Evolutionary conservation across 371 early-diverging fungal species (phyloP).

Genomic region (Parasitella parasitica): DNA sequence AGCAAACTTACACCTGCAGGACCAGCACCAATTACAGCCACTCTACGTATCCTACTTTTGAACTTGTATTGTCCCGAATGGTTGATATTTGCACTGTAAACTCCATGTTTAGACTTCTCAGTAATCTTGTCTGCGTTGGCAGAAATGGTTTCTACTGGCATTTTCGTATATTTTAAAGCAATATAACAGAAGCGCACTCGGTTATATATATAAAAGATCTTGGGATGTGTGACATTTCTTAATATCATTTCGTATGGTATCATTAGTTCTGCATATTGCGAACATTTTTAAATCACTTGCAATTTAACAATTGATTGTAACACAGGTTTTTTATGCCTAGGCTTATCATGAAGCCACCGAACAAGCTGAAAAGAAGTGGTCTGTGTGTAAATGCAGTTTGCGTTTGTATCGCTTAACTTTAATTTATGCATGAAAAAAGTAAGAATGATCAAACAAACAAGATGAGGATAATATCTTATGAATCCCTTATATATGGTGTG

Average conservation of each 20-base stretch:
- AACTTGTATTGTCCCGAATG: neutral
- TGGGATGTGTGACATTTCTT: no score
- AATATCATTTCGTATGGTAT: neutral
- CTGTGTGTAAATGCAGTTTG: no score
- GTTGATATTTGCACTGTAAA: neutral
- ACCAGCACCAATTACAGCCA: conserved; percentile 48
- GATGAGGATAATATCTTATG: no score
- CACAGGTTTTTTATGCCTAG: neutral
- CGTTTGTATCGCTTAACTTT: neutral
- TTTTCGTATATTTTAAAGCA: no score
- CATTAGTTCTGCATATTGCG: neutral
- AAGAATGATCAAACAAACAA: no score
- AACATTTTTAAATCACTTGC: neutral
- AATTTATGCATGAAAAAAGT: no score
- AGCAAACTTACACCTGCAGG: conserved; percentile 32
- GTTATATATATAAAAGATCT: neutral
- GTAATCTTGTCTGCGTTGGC: conserved; percentile 1
- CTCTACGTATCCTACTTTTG: conserved; percentile 20
- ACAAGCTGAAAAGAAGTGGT: no score
- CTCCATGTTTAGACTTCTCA: neutral
- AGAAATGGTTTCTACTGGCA: conserved; percentile 18
- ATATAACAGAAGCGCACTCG: no score
- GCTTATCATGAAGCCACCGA: neutral
- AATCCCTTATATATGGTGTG: no score
- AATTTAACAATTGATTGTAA: neutral